Base-by-base conservation (phyloP, 2,329 filamentous ascomycete genomes). In the Penicillium sp. region DNA sequence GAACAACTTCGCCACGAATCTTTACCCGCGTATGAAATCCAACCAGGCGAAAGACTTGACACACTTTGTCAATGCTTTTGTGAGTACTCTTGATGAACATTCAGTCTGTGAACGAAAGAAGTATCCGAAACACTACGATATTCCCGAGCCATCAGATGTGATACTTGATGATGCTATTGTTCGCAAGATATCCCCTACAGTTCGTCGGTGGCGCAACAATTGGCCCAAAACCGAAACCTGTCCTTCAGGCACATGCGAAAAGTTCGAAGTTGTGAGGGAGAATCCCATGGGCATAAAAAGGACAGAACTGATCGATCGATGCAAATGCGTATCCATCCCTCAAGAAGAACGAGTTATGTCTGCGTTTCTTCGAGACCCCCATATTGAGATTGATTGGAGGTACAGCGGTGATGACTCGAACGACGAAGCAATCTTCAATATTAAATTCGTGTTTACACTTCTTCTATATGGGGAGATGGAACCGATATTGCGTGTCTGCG, bases 361-460 rank as follows among this genome's bases (percentile, higher is more conserved):
- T 2, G 53, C 58, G 1, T 65, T 67, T 41, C 34, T 52, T 12
- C 57, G 55, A 9, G 34, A 37, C 4, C 34, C 34, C 20, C 12
- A 15, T 15, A 49, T 52, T 18, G 5, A 18, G 9, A 1, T 7
- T 1, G 58, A 56, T 17, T 10, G 29, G 3, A 65, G 58, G 36
- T 60, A 58, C 41, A 1, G 23, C 1, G 61, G 64, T 36, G 53
- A 43, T 18, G 2, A 43, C 3, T 18, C 23, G 4, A 62, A 62
- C 17, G 15, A 17, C 9, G 17, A 18, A 8, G 46, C 26, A 3
- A 34, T 24, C 17, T 55, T 49, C 18, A 55, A 52, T 24, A 33
- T 51, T 21, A 36, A 52, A 32, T 8, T 52, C 7, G 39, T 52
- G 15, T 49, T 49, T 7, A 55, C 52, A 9, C 30, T 55, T 24